These are phyloP conservation scores for Eremochloa ophiuroides DNA, from an alignment of 176 grass and related monocot species.

Conservation along the genomic window DNA sequence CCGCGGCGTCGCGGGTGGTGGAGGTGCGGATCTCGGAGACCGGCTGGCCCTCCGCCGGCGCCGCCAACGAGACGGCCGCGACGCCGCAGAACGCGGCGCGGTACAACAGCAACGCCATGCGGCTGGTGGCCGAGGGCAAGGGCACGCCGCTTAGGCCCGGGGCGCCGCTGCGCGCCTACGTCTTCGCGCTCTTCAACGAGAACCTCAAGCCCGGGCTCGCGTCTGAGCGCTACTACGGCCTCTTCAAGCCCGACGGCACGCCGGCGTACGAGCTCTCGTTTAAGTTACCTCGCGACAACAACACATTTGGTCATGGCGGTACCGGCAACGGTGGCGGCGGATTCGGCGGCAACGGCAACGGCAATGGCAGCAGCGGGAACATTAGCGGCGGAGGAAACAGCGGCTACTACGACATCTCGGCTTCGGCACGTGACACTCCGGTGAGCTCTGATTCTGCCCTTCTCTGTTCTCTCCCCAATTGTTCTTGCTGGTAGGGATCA, in stretches of 20 bases:
- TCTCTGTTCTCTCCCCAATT: neutral
- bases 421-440: neutral
- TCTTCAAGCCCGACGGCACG: slow-evolving; percentile 67
- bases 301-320: neutral
- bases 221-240: slow-evolving; percentile 75
- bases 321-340: slow-evolving; percentile 2
- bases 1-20: slow-evolving; percentile 34
- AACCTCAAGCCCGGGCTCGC: slow-evolving; percentile 54
- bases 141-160: slow-evolving; percentile 63
- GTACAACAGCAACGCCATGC: slow-evolving; percentile 85
- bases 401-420: slow-evolving; percentile 33
- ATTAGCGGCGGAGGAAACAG: slow-evolving; percentile 18
- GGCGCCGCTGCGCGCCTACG: slow-evolving; percentile 48
- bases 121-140: slow-evolving; percentile 51
- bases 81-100: slow-evolving; percentile 54
- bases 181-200: slow-evolving; percentile 90
- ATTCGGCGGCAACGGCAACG: neutral
- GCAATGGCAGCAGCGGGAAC: neutral
- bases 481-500: neutral
- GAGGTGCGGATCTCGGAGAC: slow-evolving; percentile 75
- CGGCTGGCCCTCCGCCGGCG: slow-evolving; percentile 63
- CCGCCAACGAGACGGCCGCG: slow-evolving; percentile 49
- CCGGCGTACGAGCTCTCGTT: slow-evolving; percentile 54
- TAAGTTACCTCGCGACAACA: slow-evolving; percentile 36
- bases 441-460: slow-evolving; percentile 16